A percentile compares a stretch with the other conserved stretches of the same genome.
These are phyloP conservation scores for Clavispora phyllophila DNA, from an alignment of 805 yeast species.

Conservation along the genomic window DNA sequence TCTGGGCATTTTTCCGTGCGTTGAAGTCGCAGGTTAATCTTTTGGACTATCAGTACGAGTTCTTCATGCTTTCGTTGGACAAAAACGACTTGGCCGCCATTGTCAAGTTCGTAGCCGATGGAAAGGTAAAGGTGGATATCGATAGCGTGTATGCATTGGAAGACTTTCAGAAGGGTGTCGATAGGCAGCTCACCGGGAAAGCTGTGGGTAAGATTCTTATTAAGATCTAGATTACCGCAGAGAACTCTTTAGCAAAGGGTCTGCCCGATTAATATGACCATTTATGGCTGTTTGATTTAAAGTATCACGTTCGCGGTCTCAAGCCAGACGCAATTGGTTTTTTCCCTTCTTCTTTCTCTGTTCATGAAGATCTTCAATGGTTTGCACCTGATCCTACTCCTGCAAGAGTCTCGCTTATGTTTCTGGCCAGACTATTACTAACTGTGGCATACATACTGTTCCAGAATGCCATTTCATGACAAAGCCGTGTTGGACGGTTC, in stretches of 20 bases:
- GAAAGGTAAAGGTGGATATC: conserved; percentile 40
- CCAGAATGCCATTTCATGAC: conserved; percentile 11
- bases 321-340: no score
- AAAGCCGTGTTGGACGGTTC: conserved; percentile 14
- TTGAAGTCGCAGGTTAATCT: conserved; percentile 14
- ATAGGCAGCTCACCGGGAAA: conserved; percentile 38
- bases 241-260: no score
- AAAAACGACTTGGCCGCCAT: conserved; percentile 18
- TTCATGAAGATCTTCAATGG: no score
- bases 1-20: conserved; percentile 4
- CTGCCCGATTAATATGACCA: no score
- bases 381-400: no score
- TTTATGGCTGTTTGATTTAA: no score
- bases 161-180: conserved; percentile 48
- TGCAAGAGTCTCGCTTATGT: no score
- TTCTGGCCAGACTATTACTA: no score
- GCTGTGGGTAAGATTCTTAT: conserved; percentile 70
- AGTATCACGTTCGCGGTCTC: no score
- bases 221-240: conserved; percentile 8
- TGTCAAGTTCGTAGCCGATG: conserved; percentile 40
- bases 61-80: conserved; percentile 8
- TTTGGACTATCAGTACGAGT: conserved; percentile 23
- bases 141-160: conserved; percentile 51
- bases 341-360: no score
- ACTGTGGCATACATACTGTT: no score